A percentile compares a stretch with the other conserved stretches of the same genome.
These are phyloP conservation scores for Rhynchosporium secalis DNA, from an alignment of 2,329 filamentous ascomycete species.

Conservation along the genomic window DNA sequence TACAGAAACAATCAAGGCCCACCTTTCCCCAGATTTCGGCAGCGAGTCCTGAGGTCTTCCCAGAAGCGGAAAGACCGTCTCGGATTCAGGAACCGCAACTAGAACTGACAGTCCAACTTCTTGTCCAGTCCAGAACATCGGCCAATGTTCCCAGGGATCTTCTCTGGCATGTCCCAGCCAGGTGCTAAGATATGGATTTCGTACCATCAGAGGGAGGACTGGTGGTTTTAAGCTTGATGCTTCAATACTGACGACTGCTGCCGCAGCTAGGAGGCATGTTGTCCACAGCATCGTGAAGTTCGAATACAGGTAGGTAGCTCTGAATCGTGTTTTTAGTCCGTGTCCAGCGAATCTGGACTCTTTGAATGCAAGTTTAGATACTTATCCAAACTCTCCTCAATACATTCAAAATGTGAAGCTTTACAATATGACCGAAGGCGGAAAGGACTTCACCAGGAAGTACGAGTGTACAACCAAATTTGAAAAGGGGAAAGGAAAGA, in stretches of 20 bases:
- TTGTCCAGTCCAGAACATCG: slow-evolving; percentile 78
- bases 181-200: slow-evolving; percentile 60
- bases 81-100: slow-evolving; percentile 59
- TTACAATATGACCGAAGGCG: too few relatives aligned
- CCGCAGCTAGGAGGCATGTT: slow-evolving; percentile 34
- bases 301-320: background rate
- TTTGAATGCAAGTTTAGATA: background rate
- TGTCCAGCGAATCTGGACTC: background rate
- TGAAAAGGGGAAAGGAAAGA: slow-evolving; percentile 1
- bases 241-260: slow-evolving; percentile 39
- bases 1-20: slow-evolving; percentile 7
- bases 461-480: background rate
- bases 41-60: slow-evolving; percentile 67
- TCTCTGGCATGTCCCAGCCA: slow-evolving; percentile 68
- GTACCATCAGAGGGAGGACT: slow-evolving; percentile 57
- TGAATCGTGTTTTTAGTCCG: background rate
- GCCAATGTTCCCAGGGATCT: slow-evolving; percentile 80
- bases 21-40: slow-evolving; percentile 42
- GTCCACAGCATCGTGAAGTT: slow-evolving; percentile 36
- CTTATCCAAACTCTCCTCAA: background rate
- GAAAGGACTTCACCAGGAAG: background rate
- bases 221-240: slow-evolving; percentile 57
- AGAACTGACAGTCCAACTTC: slow-evolving; percentile 65
- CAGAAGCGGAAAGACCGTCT: slow-evolving; percentile 62
- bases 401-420: background rate